These are phyloP conservation scores for Pestalotiopsis fici DNA, from an alignment of 2,329 filamentous ascomycete species.

Conservation along the genomic window DNA sequence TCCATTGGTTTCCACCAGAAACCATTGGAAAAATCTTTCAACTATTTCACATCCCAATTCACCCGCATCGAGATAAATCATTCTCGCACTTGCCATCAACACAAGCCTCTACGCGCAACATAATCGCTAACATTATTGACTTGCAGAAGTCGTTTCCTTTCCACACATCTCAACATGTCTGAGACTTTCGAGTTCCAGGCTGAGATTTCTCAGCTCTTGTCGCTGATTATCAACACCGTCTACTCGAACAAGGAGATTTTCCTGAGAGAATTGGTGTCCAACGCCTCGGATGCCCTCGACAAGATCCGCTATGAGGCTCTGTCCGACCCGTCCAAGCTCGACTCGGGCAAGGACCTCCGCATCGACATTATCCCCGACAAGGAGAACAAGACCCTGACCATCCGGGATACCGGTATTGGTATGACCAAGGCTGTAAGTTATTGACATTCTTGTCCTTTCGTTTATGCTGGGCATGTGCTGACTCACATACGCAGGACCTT, in stretches of 20 bases:
- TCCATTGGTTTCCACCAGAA: neutral
- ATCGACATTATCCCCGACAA: constrained; percentile 99
- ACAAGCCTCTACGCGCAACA: neutral
- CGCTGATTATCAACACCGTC: constrained; percentile 99
- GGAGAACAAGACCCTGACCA: constrained; percentile 95
- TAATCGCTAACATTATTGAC: neutral
- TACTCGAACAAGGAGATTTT: constrained; percentile 99
- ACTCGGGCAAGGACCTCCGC: constrained; percentile 95
- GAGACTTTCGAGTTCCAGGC: constrained; percentile 99
- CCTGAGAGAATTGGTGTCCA: constrained; percentile 97
- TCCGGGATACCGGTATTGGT: constrained; percentile 97
- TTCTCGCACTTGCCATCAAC: neutral
- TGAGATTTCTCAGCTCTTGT: constrained; percentile 99
- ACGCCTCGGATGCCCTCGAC: constrained; percentile 98
- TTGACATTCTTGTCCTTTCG: neutral
- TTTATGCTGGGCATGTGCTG: constrained; percentile 30
- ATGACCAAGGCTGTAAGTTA: constrained; percentile 98
- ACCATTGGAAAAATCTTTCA: neutral
- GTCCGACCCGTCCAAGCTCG: constrained; percentile 95
- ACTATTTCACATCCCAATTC: neutral
- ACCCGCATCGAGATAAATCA: neutral
- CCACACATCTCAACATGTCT: constrained; percentile 65
- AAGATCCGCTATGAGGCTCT: constrained; percentile 99
- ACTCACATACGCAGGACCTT: constrained; percentile 68
- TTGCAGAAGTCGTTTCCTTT: constrained; percentile 14